Percentiles rank a stretch among this genome's conserved stretches.
Evolutionary conservation across 441 rosid species (phyloP).

Genomic region (Erysimum cheiri): DNA sequence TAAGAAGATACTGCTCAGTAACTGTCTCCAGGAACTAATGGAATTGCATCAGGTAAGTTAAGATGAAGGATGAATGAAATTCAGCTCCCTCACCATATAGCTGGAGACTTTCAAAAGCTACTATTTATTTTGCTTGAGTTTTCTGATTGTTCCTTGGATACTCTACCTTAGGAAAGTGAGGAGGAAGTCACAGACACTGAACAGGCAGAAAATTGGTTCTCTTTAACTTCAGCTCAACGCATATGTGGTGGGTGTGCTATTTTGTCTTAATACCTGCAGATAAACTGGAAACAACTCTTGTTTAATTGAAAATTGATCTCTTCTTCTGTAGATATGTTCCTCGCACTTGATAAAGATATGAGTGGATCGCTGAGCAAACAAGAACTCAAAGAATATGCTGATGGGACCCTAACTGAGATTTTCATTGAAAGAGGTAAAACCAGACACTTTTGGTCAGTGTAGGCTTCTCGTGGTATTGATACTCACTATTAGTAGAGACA

Average conservation of each 20-base stretch:
- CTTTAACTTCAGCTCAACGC: conserved; percentile 97
- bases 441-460: conserved; percentile 20
- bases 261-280: conserved; percentile 7
- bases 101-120: conserved; percentile 27
- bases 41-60: conserved; percentile 91
- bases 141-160: conserved; percentile 18
- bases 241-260: conserved; percentile 72
- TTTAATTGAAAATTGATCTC: background rate
- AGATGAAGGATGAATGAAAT: conserved; percentile 9
- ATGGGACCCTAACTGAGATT: conserved; percentile 92
- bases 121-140: background rate
- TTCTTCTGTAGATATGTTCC: conserved; percentile 76
- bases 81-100: background rate
- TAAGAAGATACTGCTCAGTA: conserved; percentile 94
- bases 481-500: conserved; percentile 14
- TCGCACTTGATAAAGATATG: conserved; percentile 93
- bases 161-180: conserved; percentile 79
- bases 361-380: conserved; percentile 94
- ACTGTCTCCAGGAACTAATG: conserved; percentile 99
- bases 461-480: conserved; percentile 4
- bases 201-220: conserved; percentile 99
- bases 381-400: conserved; percentile 96
- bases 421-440: conserved; percentile 90
- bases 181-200: conserved; percentile 98
- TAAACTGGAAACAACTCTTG: conserved; percentile 13